A percentile compares a stretch with the other conserved stretches of the same genome.
phyloP scores from a whole-genome alignment of 176 grass and related monocot genomes.

The Thalia dealbata region DNA sequence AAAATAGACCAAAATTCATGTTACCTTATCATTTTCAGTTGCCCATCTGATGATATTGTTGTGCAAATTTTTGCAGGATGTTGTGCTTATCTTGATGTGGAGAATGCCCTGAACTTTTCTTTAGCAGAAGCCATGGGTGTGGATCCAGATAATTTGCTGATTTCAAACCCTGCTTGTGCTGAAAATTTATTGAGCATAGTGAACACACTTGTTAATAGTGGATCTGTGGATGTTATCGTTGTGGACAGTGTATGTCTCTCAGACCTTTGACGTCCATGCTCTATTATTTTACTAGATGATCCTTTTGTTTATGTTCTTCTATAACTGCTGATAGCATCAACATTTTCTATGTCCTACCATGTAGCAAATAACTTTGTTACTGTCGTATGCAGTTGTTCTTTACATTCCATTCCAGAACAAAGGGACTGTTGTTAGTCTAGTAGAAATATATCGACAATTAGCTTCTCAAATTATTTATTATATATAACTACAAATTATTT shows the following conservation, averaged over 20 bases:
- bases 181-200: conserved; percentile 90
- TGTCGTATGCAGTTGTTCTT: too few species aligned
- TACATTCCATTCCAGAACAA: too few species aligned
- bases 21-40: background rate
- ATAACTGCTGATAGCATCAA: too few species aligned
- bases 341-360: too few species aligned
- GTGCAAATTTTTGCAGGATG: conserved; percentile 39
- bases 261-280: conserved; percentile 6
- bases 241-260: conserved; percentile 68
- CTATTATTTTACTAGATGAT: conserved; percentile 10
- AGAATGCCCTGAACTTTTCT: conserved; percentile 69
- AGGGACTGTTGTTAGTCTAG: too few species aligned
- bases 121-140: conserved; percentile 77
- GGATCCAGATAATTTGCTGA: conserved; percentile 67
- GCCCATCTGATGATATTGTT: background rate
- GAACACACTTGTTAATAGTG: conserved; percentile 78
- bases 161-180: conserved; percentile 64
- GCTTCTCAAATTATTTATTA: too few species aligned
- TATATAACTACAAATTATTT: too few species aligned
- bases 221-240: conserved; percentile 79
- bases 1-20: too few species aligned
- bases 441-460: too few species aligned
- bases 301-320: too few species aligned
- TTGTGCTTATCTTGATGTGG: conserved; percentile 91
- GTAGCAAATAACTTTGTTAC: too few species aligned